Conservation (phyloP, 495 filamentous ascomycete genomes). For the Trichoderma gamsii region DNA sequence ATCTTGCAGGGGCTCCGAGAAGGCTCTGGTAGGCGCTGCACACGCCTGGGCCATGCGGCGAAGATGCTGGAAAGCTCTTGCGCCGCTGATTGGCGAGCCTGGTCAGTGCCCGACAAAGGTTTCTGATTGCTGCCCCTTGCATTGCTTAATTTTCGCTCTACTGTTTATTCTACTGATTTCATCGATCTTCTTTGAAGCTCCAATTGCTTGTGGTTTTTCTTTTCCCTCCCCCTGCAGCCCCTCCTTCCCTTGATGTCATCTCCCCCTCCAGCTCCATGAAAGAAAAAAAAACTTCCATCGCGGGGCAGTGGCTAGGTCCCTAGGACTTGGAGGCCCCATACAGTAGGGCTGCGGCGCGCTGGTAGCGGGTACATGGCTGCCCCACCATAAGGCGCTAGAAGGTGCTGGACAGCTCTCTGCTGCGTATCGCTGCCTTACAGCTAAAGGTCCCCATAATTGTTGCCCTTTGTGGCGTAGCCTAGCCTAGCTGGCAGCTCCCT, state of each 20-base stretch:
- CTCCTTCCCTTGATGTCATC: conserved; percentile 11
- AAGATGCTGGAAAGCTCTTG: background rate
- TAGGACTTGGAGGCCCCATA: background rate
- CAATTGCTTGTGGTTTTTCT: background rate
- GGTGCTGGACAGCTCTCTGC: conserved; percentile 5
- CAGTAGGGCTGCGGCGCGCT: background rate
- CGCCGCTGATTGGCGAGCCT: background rate
- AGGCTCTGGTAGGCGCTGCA: conserved; percentile 10
- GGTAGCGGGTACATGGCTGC: background rate
- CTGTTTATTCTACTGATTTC: background rate
- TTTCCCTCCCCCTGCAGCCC: background rate
- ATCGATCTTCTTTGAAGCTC: background rate
- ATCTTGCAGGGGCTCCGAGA: conserved; percentile 4
- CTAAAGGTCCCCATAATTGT: background rate
- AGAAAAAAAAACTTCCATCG: background rate
- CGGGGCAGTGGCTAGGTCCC: conserved; percentile 5
- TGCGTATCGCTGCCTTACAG: background rate
- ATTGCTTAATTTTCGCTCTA: background rate
- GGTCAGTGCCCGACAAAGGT: background rate
- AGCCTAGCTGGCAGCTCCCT: background rate
- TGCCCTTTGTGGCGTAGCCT: background rate
- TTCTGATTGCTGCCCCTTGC: background rate
- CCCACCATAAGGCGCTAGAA: conserved; percentile 10
- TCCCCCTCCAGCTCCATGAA: conserved; percentile 10
- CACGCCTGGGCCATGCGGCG: background rate